These are phyloP conservation scores for Mycena rosella DNA, from an alignment of 768 basidiomycete species.

Conservation along the genomic window DNA sequence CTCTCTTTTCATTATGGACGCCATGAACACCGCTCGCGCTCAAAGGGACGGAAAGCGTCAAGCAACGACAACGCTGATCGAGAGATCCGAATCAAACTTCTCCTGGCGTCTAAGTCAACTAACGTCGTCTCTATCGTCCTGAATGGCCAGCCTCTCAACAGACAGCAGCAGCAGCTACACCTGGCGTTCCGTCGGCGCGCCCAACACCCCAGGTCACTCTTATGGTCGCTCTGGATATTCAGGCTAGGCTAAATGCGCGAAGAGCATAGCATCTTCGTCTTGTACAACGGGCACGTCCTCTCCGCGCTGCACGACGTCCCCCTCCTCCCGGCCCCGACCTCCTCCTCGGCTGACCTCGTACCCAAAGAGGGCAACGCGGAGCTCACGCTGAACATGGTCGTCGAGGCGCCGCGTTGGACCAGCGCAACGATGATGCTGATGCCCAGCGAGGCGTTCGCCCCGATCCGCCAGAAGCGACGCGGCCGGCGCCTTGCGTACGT, in stretches of 20 bases:
- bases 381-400: conserved; percentile 84
- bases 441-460: conserved; percentile 83
- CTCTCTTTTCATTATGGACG: too few species aligned
- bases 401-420: conserved; percentile 86
- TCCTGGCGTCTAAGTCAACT: too few species aligned
- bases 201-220: conserved; percentile 21
- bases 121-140: too few species aligned
- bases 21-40: too few species aligned
- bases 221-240: background rate
- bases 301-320: conserved; percentile 83
- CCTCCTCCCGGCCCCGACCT: conserved; percentile 57
- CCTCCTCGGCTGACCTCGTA: conserved; percentile 2
- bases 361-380: conserved; percentile 68
- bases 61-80: too few species aligned
- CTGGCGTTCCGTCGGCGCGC: conserved; percentile 10
- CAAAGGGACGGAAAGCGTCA: too few species aligned
- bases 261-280: conserved; percentile 84
- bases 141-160: background rate
- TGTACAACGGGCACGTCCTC: conserved; percentile 69
- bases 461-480: conserved; percentile 80
- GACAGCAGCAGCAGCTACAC: conserved; percentile 6
- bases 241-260: background rate
- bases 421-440: conserved; percentile 89
- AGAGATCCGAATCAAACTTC: too few species aligned
- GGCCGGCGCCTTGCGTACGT: conserved; percentile 73